Base-by-base conservation (phyloP, 2,329 filamentous ascomycete species). In the Penicillium sp. region DNA sequence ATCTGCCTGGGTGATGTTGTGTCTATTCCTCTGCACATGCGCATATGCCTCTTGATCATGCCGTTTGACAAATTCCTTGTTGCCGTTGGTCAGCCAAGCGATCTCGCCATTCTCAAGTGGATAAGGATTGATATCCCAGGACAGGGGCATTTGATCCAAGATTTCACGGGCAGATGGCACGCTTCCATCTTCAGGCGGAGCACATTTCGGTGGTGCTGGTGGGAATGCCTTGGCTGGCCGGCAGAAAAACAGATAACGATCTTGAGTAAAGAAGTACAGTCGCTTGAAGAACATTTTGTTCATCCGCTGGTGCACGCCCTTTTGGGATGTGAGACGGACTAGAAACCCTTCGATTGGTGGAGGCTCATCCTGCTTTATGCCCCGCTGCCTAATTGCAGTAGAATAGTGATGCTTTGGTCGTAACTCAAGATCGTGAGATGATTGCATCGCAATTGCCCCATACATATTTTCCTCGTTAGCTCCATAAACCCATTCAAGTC, bases 381-480 rank as follows among this genome's bases (percentile, higher is more conserved):
- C 66, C 23, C 70, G 68, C 7, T 69, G 69, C 23, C 74, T 72
- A 4, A 76, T 74, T 14, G 68, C 75, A 2, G 82, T 83, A 2
- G 84, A 80, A 62, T 87, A 88, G 65, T 88, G 85, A 50, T 81
- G 74, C 65, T 87, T 86, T 0, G 84, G 84, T 3, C 85, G 79
- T 36, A 88, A 68, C 66, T 88, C 84, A 14, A 88, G 78, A 47
- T 88, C 84, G 64, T 88, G 85, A 2, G 84, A 84, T 46, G 79
- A 80, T 59, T 82, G 76, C 84, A 88, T 87, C 30, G 83, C 85
- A 59, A 88, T 83, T 0, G 84, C 82, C 34, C 85, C 85, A 59
- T 87, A 87, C 85, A 88, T 88, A 56, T 82, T 83, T 60, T 84
- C 79, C 65, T 88, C 85, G 49, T 86, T 85, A 10, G 76, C 75